Conservation (phyloP, 306 rosid genomes). For the Cicer pinnatifidum region DNA sequence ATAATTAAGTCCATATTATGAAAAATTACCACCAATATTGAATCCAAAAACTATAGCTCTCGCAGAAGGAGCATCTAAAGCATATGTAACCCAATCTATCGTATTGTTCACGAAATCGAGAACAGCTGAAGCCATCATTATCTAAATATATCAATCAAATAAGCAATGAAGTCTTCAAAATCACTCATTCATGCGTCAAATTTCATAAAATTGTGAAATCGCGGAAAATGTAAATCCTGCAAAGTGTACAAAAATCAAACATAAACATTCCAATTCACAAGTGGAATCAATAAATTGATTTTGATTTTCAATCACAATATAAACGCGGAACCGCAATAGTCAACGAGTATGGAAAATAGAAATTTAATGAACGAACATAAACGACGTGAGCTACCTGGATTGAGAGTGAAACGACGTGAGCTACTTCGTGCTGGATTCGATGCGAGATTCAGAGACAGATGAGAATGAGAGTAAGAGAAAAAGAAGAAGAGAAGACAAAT, state of each 20-base stretch:
- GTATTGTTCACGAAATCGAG: conserved; percentile 58
- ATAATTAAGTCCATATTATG: conserved; percentile 2
- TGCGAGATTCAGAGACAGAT: conserved; percentile 47
- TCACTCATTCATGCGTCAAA: conserved; percentile 42
- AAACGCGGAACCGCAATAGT: conserved; percentile 29
- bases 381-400: conserved; percentile 42
- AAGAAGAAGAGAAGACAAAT: conserved; percentile 1
- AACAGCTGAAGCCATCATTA: conserved; percentile 61
- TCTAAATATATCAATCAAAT: conserved; percentile 44
- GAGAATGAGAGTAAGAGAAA: conserved; percentile 1
- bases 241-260: conserved; percentile 1
- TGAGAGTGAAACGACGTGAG: conserved; percentile 37
- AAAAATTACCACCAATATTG: conserved; percentile 75
- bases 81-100: conserved; percentile 64
- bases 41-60: conserved; percentile 90
- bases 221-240: conserved; percentile 42
- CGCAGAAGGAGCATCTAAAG: conserved; percentile 82
- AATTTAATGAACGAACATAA: conserved; percentile 4
- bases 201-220: conserved; percentile 28
- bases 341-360: not conserved
- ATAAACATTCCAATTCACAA: not conserved
- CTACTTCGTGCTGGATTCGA: not conserved
- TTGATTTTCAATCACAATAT: conserved; percentile 12
- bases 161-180: conserved; percentile 43
- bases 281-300: not conserved